Percentiles rank a stretch among this genome's conserved stretches.
Evolutionary conservation across 495 filamentous ascomycete species (phyloP).

Genomic region (Halenospora varia): DNA sequence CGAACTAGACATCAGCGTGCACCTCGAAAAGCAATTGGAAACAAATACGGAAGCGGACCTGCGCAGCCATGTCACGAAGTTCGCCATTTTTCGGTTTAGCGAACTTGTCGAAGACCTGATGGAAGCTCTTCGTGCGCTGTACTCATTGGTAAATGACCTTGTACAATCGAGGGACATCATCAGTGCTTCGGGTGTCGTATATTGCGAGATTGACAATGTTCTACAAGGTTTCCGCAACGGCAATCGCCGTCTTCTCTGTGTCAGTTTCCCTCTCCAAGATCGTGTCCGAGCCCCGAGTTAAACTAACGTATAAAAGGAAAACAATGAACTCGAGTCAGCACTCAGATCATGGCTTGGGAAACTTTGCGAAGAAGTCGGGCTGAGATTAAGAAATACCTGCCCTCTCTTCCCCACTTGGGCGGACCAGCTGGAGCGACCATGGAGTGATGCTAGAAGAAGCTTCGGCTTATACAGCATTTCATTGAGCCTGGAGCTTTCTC

Average conservation of each 20-base stretch:
- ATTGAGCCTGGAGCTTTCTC: not conserved
- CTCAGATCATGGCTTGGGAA: not conserved
- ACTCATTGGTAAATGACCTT: not conserved
- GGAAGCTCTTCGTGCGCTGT: not conserved
- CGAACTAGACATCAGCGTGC: not conserved
- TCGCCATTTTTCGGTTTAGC: not conserved
- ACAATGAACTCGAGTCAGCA: not conserved
- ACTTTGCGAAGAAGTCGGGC: not conserved
- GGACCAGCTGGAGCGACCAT: not conserved
- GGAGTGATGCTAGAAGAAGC: not conserved
- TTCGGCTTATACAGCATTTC: not conserved
- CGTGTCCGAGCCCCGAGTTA: too few species aligned
- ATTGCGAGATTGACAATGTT: not conserved
- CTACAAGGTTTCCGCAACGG: not conserved
- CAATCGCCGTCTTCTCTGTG: not conserved
- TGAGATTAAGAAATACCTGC: not conserved
- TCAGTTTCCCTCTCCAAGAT: not conserved
- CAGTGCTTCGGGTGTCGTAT: not conserved
- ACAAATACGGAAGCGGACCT: not conserved
- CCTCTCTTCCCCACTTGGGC: not conserved
- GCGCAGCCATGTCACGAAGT: not conserved
- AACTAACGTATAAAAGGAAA: too few species aligned
- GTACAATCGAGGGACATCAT: not conserved
- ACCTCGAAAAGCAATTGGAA: not conserved
- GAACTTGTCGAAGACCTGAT: not conserved